Base-by-base conservation (phyloP, 202 grass and related monocot species). In the Panicum virgatum region DNA sequence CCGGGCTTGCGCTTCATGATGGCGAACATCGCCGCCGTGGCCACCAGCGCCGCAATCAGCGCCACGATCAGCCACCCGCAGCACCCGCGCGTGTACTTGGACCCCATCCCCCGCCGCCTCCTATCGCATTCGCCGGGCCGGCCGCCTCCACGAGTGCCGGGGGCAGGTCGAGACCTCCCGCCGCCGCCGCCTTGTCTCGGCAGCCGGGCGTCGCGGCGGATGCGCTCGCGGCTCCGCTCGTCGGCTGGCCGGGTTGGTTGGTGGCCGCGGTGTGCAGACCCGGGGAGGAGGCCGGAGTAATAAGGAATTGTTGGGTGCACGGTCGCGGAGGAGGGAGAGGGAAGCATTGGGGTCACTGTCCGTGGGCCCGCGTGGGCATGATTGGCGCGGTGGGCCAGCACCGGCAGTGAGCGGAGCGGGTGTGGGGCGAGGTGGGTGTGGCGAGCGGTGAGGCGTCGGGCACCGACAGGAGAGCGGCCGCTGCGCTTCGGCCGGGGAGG, bases 11-110 rank as follows among this genome's bases (percentile, higher is more conserved):
- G 70, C 86, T 88, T 93, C 90, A 91, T 91, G 82, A 93, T 80
- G 62, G 85, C 90, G 45, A 90, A 71, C 23, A 91, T 81, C 16
- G 77, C 90, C 45, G 88, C 96, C 77, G 90, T 90, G 63, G 84
- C 90, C 30, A 93, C 88, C 12, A 95, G 86, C 47, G 87, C 88
- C 50, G 80, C 90, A 47, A 93, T 78, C 54, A 93, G 84, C 60
- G 88, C 73, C 72, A 94, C 88, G 77, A 98, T 87, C 26, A 91
- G 70, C 88, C 92, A 98, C 10, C 90, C 88, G 50, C 84, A 93
- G 78, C 96, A 99, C 0, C 92, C 88, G 39, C 84, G 85, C 51
- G 88, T 82, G 76, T 78, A 78, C 87, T 83, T 98, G 0, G 90
- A 84, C 58, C 14, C 88, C 86, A 93, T 89, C 87, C 13, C n/a